Evolutionary conservation across 2,329 filamentous ascomycete species (phyloP).

Genomic region (Microdochium bolleyi): DNA sequence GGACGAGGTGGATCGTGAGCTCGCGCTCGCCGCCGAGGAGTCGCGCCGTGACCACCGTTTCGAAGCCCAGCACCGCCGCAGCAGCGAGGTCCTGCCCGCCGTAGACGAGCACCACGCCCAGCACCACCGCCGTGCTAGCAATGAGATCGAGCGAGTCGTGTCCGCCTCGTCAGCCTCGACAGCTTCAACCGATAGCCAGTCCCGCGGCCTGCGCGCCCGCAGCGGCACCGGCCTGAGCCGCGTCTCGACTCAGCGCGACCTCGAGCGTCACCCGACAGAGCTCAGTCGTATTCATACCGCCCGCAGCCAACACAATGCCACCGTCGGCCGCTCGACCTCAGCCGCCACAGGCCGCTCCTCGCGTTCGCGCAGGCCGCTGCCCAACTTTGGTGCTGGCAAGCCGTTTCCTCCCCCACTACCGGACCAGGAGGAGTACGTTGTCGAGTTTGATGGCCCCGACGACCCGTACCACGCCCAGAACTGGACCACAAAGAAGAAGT

Average conservation of each 20-base stretch:
- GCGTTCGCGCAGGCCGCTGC: conserved; percentile 51
- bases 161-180: conserved; percentile 42
- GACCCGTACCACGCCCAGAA: conserved; percentile 85
- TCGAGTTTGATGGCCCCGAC: conserved; percentile 76
- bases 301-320: conserved; percentile 61
- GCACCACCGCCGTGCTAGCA: conserved; percentile 29
- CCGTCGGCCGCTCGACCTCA: conserved; percentile 50
- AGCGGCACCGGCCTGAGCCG: conserved; percentile 45
- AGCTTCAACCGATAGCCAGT: conserved; percentile 29
- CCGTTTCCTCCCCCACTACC: conserved; percentile 63
- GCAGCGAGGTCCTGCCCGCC: conserved; percentile 9
- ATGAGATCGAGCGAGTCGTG: conserved; percentile 53
- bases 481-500: conserved; percentile 76
- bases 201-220: conserved; percentile 22
- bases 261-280: conserved; percentile 62
- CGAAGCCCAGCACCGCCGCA: conserved; percentile 15
- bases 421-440: conserved; percentile 68
- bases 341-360: conserved; percentile 25
- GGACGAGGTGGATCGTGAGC: conserved; percentile 45
- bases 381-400: conserved; percentile 66
- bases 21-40: conserved; percentile 40
- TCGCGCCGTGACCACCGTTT: conserved; percentile 39
- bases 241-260: conserved; percentile 56
- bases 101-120: conserved; percentile 21
- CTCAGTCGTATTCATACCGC: conserved; percentile 65